Base-by-base conservation (phyloP, 495 filamentous ascomycete genomes). In the Neurospora sp. region DNA sequence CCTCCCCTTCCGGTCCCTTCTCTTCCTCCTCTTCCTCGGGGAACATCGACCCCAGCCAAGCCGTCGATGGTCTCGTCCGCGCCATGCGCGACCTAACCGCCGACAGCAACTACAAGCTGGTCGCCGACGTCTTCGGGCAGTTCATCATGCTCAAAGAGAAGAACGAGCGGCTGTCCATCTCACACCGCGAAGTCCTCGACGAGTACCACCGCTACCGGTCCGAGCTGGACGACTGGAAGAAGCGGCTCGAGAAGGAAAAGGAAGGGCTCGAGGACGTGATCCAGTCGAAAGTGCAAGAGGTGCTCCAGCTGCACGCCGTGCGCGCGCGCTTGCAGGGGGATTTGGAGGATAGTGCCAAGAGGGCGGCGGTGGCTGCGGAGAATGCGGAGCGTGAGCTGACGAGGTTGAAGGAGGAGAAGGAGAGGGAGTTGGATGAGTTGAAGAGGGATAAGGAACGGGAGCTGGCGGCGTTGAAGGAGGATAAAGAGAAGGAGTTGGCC, bases 111-210 rank as follows among this genome's bases (percentile, higher is more conserved):
- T 82, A 82, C 78, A 82, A 81, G 77, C 73, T 81, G 18, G 78
- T 82, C 66, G 78, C 81, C 75, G 81, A 82, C 48, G 81, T 81
- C 71, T 82, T 82, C 73, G 79, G 77, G 74, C 78, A 82, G 73
- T 79, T 82, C 73, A 77, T 80, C 23, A 76, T 76, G 71, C 78
- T 82, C 75, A 82, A 82, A 75, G 79, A 82, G 73, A 78, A 79
- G 70, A 82, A 82, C 73, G 77, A 76, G 74, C 75, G 78, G 40
- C 76, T 82, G 20, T 76, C 76, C 44, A 77, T 71, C 62, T 81
- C 81, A 2, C 77, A 81, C 70, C 77, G 78, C 20, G 79, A 78
- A n/a, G 74, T 80, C 14, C 71, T 82, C 27, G 81, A 82, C 23
- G 78, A 81, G 75, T 82, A 82, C 73, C 79, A 78, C 44, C 76